These are phyloP conservation scores for Spathaspora girioi DNA, from an alignment of 805 yeast species.

Conservation along the genomic window DNA sequence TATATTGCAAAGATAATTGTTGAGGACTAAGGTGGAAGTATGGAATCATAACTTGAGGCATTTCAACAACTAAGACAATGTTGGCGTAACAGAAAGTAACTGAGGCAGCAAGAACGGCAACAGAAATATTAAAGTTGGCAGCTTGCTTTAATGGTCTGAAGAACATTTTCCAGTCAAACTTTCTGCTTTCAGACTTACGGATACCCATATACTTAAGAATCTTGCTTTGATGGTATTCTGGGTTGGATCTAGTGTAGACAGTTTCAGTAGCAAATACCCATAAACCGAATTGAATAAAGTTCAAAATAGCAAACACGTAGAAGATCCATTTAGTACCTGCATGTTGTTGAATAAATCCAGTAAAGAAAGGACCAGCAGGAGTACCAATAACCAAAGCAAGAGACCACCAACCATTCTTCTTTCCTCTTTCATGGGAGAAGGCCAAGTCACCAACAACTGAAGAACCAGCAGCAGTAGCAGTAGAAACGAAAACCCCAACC, in stretches of 20 bases:
- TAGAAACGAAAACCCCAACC: conserved; percentile 9
- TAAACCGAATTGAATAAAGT: conserved; percentile 9
- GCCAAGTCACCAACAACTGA: conserved; percentile 12
- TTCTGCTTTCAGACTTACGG: neutral
- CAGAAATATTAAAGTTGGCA: conserved; percentile 7
- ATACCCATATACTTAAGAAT: neutral
- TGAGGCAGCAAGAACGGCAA: conserved; percentile 15
- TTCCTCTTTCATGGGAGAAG: conserved; percentile 13
- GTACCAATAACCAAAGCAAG: conserved; percentile 12
- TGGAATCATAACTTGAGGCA: conserved; percentile 16
- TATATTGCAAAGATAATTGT: conserved; percentile 18
- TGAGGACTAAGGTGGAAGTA: conserved; percentile 17
- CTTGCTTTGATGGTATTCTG: neutral
- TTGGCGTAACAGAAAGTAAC: conserved; percentile 20
- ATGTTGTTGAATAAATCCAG: conserved; percentile 11
- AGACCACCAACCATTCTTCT: conserved; percentile 16
- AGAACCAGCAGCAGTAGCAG: conserved; percentile 13
- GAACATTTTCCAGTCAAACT: conserved; percentile 5
- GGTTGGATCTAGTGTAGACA: conserved; percentile 6
- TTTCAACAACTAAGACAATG: conserved; percentile 19
- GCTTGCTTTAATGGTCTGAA: conserved; percentile 9
- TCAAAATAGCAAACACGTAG: conserved; percentile 12
- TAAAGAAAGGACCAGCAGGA: conserved; percentile 13
- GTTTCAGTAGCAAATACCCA: conserved; percentile 10
- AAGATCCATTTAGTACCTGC: conserved; percentile 10